Evolutionary conservation across 352 stramenopile species (phyloP), one percentile per base, ranked within the genome.

Genomic region (Hyphochytrium catenoides): DNA sequence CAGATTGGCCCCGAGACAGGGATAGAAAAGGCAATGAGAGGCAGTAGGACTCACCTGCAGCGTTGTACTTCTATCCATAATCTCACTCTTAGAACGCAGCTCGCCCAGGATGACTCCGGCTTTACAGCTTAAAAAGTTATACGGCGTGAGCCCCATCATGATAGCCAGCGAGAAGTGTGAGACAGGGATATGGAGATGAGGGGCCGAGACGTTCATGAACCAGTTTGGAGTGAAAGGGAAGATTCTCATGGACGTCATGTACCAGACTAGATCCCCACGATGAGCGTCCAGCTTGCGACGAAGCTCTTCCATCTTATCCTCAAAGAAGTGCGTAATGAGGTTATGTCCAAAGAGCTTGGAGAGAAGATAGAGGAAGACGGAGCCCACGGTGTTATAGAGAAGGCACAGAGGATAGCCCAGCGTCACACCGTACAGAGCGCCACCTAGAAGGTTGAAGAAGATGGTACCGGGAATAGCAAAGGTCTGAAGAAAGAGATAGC

Each of bases 101-200:
- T 70, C 52, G 17, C 62, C 60, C 22, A 79, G 51, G 23, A 79
- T 72, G 14, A 79, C 42, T 0, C 65, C 65, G 26, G 65, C 65
- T 44, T 79, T 71, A 50, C 65, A 79, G 46, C 62, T 76, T 19
- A 79, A 32, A 47, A 79, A 76, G 39, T 79, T 79, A 61, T 79
- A 79, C 41, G 65, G 65, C 16, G 74, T 62, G 16, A 79, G 50
- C 3, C 65, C 65, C 15, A 79, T 41, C 7, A 67, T 52, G 15
- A 64, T 61, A 2, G 62, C 63, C 19, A 74, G 35, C 16, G 56
- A 39, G 47, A 79, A 79, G 38, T 64, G 55, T 8, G 43, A 14
- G 23, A 79, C 21, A 18, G 65, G 60, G 38, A 79, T 76, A 16
- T 56, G 48, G 31, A 79, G 39, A 27, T 79, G 65, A 23, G 65